phyloP scores from a whole-genome alignment of 2,329 filamentous ascomycete species.

The Pseudopyricularia cyperi region DNA sequence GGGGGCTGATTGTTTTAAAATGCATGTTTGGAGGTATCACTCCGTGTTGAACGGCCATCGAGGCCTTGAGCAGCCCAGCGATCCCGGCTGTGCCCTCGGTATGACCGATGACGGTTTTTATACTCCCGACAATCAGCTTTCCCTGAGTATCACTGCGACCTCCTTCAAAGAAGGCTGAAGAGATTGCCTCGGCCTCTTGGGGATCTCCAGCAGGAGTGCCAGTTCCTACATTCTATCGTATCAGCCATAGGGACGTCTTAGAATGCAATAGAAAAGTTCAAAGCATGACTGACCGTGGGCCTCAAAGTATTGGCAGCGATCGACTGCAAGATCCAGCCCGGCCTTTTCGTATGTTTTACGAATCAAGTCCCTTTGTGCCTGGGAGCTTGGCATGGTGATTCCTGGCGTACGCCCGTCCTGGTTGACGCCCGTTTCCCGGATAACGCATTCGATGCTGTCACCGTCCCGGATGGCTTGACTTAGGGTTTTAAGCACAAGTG shows the following conservation, averaged over 20 bases:
- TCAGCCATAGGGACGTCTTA: background rate
- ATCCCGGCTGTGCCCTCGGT: conserved; percentile 30
- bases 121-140: conserved; percentile 19
- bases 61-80: conserved; percentile 13
- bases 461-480: conserved; percentile 36
- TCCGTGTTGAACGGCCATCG: background rate
- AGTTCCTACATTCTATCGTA: conserved; percentile 16
- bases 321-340: conserved; percentile 21
- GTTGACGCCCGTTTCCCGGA: conserved; percentile 33
- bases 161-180: background rate
- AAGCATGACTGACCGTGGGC: conserved; percentile 25
- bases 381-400: conserved; percentile 37
- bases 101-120: conserved; percentile 31
- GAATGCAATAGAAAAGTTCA: background rate
- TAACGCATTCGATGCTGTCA: conserved; percentile 28
- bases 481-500: conserved; percentile 36
- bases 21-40: background rate
- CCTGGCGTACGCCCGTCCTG: conserved; percentile 37
- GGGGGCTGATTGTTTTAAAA: background rate
- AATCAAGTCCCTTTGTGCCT: conserved; percentile 31
- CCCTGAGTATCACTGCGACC: background rate
- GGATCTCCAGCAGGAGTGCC: conserved; percentile 43
- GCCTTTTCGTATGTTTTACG: conserved; percentile 26
- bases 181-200: conserved; percentile 31
- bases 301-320: conserved; percentile 20